A percentile compares a stretch with the other conserved stretches of the same genome.
Evolutionary conservation across 176 grass and related monocot species (phyloP).

Genomic region (Themeda triandra): DNA sequence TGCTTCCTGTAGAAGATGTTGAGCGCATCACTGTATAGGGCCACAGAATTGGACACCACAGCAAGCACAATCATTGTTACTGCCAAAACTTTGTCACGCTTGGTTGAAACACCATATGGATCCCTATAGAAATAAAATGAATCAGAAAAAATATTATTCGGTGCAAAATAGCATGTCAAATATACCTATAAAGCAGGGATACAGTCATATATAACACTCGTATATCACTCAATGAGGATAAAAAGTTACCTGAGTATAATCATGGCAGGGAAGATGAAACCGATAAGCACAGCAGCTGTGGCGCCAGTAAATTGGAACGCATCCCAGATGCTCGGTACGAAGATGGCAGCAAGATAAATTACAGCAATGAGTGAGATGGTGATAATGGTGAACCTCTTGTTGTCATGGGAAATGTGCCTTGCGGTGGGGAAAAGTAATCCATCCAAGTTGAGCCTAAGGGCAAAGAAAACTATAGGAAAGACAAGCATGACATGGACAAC

Average conservation of each 20-base stretch:
- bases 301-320: slow-evolving; percentile 88
- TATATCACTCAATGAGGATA: not conserved
- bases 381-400: slow-evolving; percentile 57
- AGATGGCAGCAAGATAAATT: slow-evolving; percentile 70
- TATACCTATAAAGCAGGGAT: not conserved
- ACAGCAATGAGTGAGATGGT: slow-evolving; percentile 52
- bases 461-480: slow-evolving; percentile 90
- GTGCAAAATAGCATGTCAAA: not conserved
- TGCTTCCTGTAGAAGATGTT: slow-evolving; percentile 63
- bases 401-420: slow-evolving; percentile 51
- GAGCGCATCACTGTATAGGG: slow-evolving; percentile 61
- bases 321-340: slow-evolving; percentile 92
- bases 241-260: slow-evolving; percentile 63
- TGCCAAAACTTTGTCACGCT: slow-evolving; percentile 64
- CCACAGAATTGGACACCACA: slow-evolving; percentile 62
- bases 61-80: slow-evolving; percentile 82
- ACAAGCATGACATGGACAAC: slow-evolving; percentile 87
- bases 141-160: not conserved
- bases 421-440: slow-evolving; percentile 69
- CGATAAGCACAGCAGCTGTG: slow-evolving; percentile 68
- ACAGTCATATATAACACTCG: too few species aligned
- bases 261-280: slow-evolving; percentile 87
- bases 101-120: slow-evolving; percentile 59
- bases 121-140: slow-evolving; percentile 45
- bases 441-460: slow-evolving; percentile 78